Percentiles rank a stretch among this genome's conserved stretches.
These are phyloP conservation scores for Monilinia laxa DNA, from an alignment of 2,329 filamentous ascomycete species.

Conservation along the genomic window DNA sequence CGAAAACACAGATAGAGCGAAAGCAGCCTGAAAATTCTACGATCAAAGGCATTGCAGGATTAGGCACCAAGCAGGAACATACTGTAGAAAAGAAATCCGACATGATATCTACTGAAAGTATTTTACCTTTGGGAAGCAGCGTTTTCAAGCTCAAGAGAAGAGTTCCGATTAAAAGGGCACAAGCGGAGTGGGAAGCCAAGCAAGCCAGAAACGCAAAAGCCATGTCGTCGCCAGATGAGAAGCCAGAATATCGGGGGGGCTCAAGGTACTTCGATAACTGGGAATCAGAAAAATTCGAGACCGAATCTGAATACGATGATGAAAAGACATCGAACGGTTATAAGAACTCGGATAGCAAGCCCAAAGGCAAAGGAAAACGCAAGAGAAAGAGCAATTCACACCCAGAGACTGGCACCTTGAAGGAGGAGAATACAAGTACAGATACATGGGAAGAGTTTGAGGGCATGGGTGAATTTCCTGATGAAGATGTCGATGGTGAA, in stretches of 20 bases:
- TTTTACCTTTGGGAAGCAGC: constrained; percentile 10
- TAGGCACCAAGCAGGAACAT: constrained; percentile 10
- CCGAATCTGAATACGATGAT: constrained; percentile 6
- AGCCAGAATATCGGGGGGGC: background rate
- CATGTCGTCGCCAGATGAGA: background rate
- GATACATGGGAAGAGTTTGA: constrained; percentile 56
- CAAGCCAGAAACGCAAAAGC: constrained; percentile 29
- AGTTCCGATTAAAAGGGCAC: constrained; percentile 33
- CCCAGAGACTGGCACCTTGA: constrained; percentile 44
- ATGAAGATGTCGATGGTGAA: constrained; percentile 51
- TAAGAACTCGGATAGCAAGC: background rate
- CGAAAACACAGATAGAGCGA: background rate
- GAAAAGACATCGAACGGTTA: constrained; percentile 4
- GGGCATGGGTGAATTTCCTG: constrained; percentile 59
- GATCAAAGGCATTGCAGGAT: constrained; percentile 25
- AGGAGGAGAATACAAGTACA: constrained; percentile 50
- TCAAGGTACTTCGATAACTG: constrained; percentile 25
- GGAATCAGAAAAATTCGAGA: constrained; percentile 26
- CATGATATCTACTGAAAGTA: constrained; percentile 23
- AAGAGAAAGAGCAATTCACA: background rate
- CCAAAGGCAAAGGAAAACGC: constrained; percentile 7
- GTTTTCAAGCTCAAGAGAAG: constrained; percentile 26
- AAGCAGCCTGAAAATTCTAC: constrained; percentile 22
- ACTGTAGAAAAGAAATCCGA: constrained; percentile 30
- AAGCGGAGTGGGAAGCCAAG: constrained; percentile 38